These are phyloP conservation scores for Pneumocystis sp. DNA, from an alignment of 1,139 yeast species.

Conservation along the genomic window DNA sequence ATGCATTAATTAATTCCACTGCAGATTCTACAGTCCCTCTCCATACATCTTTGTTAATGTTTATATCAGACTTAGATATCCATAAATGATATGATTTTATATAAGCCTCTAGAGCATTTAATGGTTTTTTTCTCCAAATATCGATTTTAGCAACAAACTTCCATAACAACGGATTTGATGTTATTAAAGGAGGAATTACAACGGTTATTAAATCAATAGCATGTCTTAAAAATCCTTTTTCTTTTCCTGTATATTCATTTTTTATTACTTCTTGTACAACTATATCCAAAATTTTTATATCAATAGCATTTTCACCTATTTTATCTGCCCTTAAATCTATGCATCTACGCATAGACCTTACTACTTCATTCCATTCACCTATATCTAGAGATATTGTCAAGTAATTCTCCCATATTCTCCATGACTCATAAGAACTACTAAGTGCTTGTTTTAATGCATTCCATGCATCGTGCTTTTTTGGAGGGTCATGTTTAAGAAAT, in stretches of 20 bases:
- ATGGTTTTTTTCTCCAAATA: constrained; percentile 72
- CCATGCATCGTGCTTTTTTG: constrained; percentile 14
- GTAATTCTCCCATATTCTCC: constrained; percentile 88
- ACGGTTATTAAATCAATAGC: constrained; percentile 30
- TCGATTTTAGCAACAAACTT: constrained; percentile 70
- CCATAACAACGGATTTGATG: constrained; percentile 66
- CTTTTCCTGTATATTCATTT: constrained; percentile 33
- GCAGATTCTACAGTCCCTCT: constrained; percentile 51
- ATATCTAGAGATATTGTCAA: constrained; percentile 67
- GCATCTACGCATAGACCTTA: constrained; percentile 53
- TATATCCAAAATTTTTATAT: constrained; percentile 60
- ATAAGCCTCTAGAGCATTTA: constrained; percentile 74
- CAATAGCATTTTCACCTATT: constrained; percentile 52
- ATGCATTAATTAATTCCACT: constrained; percentile 68
- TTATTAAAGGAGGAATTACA: constrained; percentile 44
- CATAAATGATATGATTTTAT: constrained; percentile 67
- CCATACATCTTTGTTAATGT: constrained; percentile 52
- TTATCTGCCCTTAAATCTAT: constrained; percentile 39
- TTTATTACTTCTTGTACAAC: constrained; percentile 50
- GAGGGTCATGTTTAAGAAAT: constrained; percentile 38
- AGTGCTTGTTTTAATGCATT: constrained; percentile 16
- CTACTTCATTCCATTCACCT: constrained; percentile 75
- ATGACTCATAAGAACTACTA: constrained; percentile 36
- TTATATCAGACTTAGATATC: constrained; percentile 50
- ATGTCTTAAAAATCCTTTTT: constrained; percentile 21